These are phyloP conservation scores for Penicillium digitatum DNA, from an alignment of 2,329 filamentous ascomycete species.

Conservation along the genomic window DNA sequence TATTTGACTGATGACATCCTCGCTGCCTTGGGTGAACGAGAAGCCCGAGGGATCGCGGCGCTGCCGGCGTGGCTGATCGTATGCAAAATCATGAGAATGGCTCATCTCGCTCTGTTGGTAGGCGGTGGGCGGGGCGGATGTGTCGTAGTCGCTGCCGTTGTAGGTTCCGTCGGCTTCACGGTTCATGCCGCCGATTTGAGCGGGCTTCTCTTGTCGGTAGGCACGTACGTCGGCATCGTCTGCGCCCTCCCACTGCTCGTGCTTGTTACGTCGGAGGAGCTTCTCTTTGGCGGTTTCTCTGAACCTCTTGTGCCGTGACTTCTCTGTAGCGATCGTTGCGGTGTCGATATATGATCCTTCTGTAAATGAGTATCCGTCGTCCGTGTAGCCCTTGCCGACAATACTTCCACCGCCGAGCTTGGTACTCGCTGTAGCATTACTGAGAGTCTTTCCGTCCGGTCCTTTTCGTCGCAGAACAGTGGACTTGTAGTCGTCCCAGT, in stretches of 20 bases:
- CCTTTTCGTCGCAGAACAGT: slow-evolving; percentile 86
- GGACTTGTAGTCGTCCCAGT: slow-evolving; percentile 98
- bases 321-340: slow-evolving; percentile 42
- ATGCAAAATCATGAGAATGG: slow-evolving; percentile 45
- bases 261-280: slow-evolving; percentile 37
- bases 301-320: slow-evolving; percentile 28
- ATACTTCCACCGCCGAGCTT: slow-evolving; percentile 80
- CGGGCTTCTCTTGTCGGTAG: slow-evolving; percentile 82
- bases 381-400: slow-evolving; percentile 61
- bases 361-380: slow-evolving; percentile 55
- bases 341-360: slow-evolving; percentile 40
- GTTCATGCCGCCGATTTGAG: slow-evolving; percentile 85
- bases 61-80: slow-evolving; percentile 25
- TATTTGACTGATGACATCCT: slow-evolving; percentile 39
- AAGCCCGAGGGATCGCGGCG: slow-evolving; percentile 39
- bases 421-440: slow-evolving; percentile 76
- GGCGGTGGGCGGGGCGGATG: slow-evolving; percentile 57
- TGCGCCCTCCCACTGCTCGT: slow-evolving; percentile 57
- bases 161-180: slow-evolving; percentile 75
- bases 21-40: slow-evolving; percentile 50
- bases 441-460: slow-evolving; percentile 80
- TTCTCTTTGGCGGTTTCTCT: slow-evolving; percentile 38
- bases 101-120: slow-evolving; percentile 47
- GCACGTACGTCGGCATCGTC: slow-evolving; percentile 68
- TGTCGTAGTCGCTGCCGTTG: slow-evolving; percentile 69